A percentile compares a stretch with the other conserved stretches of the same genome.
These are phyloP conservation scores for Fraxinus nigra DNA, from an alignment of 305 asterid genomes.

Conservation along the genomic window DNA sequence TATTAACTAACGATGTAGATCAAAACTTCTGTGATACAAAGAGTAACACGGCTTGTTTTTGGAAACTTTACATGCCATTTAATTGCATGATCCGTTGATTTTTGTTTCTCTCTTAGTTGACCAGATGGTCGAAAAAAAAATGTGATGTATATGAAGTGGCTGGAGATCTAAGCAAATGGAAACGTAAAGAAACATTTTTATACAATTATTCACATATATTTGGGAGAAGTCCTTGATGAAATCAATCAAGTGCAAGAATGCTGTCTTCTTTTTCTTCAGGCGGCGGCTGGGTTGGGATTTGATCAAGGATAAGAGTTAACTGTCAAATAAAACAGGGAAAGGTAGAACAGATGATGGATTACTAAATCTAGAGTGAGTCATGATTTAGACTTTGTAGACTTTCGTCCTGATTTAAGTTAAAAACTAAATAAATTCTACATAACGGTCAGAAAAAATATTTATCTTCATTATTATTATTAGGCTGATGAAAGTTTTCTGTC, in stretches of 20 bases:
- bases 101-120: conserved; percentile 1
- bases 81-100: conserved; percentile 9
- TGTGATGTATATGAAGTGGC: not conserved
- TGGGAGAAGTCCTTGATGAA: not conserved
- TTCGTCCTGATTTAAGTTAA: not conserved
- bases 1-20: conserved; percentile 9
- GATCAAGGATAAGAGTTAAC: not conserved
- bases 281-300: not conserved
- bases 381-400: not conserved
- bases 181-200: not conserved
- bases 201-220: not conserved
- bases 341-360: not conserved
- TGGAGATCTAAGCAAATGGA: not conserved
- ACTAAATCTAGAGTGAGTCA: not conserved
- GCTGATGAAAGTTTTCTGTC: not conserved
- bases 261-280: not conserved
- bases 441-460: not conserved
- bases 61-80: not conserved
- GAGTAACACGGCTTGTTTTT: conserved; percentile 1
- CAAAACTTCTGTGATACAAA: not conserved
- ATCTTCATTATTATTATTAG: not conserved
- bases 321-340: not conserved
- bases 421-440: not conserved
- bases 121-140: not conserved
- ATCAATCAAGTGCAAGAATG: not conserved